phyloP scores from a whole-genome alignment of 2,329 filamentous ascomycete species.

The Metarhizium sp. region DNA sequence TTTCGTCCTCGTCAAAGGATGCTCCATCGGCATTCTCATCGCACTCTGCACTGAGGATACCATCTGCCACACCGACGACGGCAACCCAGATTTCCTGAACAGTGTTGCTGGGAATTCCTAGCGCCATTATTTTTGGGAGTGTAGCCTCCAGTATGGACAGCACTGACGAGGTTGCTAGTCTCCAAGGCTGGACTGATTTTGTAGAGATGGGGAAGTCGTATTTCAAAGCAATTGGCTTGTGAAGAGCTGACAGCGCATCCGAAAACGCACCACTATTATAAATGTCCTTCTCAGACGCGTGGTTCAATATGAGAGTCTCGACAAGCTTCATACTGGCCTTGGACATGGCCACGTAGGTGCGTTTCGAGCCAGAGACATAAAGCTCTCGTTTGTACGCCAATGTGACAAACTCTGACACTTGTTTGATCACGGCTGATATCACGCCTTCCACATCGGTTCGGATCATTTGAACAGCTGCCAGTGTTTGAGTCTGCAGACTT shows the following conservation, averaged over 20 bases:
- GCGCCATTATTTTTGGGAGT: constrained; percentile 48
- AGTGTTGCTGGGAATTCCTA: constrained; percentile 33
- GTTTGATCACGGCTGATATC: constrained; percentile 56
- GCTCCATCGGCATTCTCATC: constrained; percentile 32
- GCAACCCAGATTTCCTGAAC: constrained; percentile 59
- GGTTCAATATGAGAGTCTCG: constrained; percentile 47
- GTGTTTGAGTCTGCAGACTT: constrained; percentile 58
- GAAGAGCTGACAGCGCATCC: constrained; percentile 56
- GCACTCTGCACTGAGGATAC: constrained; percentile 60
- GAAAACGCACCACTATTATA: constrained; percentile 60
- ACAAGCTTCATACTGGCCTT: constrained; percentile 70
- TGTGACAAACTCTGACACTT: constrained; percentile 61
- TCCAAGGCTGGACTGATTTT: constrained; percentile 67
- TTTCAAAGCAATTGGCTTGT: constrained; percentile 64
- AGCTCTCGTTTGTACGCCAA: constrained; percentile 51
- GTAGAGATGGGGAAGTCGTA: constrained; percentile 68
- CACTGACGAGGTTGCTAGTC: constrained; percentile 62
- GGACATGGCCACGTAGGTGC: constrained; percentile 83
- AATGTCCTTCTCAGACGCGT: constrained; percentile 55
- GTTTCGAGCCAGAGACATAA: constrained; percentile 33
- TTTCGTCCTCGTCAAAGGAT: constrained; percentile 58
- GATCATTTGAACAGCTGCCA: constrained; percentile 59
- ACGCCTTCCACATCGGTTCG: constrained; percentile 56
- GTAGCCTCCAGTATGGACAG: constrained; percentile 59
- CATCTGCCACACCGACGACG: constrained; percentile 55